Base-by-base conservation (phyloP, 2,329 filamentous ascomycete genomes). In the Aspergillus fijiensis region DNA sequence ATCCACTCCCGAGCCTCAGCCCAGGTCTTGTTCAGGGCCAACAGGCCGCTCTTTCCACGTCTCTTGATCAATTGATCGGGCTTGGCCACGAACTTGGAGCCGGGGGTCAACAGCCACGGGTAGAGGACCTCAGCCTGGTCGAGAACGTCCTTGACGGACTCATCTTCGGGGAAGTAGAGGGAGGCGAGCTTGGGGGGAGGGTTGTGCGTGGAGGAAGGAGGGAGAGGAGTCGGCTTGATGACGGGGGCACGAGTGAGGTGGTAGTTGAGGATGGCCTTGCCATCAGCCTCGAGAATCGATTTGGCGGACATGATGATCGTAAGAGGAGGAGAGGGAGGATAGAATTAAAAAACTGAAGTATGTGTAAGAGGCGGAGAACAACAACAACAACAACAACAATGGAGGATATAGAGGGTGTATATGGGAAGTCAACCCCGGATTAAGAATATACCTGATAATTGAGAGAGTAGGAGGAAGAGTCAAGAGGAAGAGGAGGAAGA, bases 181-280 rank as follows among this genome's bases (percentile, higher is more conserved):
- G 91, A 92, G 60, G 94, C 94, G 72, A 98, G 88, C 81, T 91
- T 94, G 72, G 93, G 83, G 64, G 95, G 89, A 70, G 95, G 83
- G 84, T 98, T 98, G 88, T 99, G 95, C 79, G 87, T 95, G 67
- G 90, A 80, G 66, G 90, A 85, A 69, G 85, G 78, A 70, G 93
- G 91, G 60, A 98, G 92, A 81, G 95, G 92, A 75, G 92, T 94
- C 70, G 94, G 91, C 90, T 97, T 98, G 87, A 99, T 96, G 79
- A 96, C 90, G 69, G 92, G 89, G 71, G 95, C 92, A 78, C 95
- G 90, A 73, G 95, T 98, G 82, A 99, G 92, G 86, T 98, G 95
- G 87, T 98, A 99, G 90, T 97, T 98, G 87, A 99, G 87, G 85
- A 99, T 98, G 87, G 95, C 95, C 90, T 99, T 99, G 87, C 95